Evolutionary conservation across 179 eudicot species (phyloP).

Genomic region (Actinidia chinensis): DNA sequence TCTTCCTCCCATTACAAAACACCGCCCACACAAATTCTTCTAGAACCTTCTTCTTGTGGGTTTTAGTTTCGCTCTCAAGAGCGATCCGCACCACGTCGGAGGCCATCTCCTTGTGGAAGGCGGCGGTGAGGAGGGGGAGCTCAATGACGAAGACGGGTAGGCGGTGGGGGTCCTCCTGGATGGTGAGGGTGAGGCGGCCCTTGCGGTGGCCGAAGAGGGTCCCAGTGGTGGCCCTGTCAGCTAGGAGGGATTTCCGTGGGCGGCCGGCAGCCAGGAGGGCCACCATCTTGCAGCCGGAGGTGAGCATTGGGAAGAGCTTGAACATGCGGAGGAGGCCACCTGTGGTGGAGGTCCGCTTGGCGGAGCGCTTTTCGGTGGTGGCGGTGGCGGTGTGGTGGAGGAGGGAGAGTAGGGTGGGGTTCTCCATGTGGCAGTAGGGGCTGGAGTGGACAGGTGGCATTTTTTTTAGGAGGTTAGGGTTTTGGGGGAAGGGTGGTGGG

Average conservation of each 20-base stretch:
- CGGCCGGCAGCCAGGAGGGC: conserved; percentile 53
- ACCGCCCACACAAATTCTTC: conserved; percentile 90
- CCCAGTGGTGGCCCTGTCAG: conserved; percentile 44
- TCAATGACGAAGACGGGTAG: conserved; percentile 61
- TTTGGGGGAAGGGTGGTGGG: not conserved
- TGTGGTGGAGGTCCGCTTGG: conserved; percentile 12
- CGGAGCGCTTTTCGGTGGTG: conserved; percentile 26
- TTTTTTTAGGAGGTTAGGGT: not conserved
- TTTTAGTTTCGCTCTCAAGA: conserved; percentile 71
- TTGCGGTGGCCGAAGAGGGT: conserved; percentile 77
- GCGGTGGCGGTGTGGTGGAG: conserved; percentile 29
- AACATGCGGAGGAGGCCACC: conserved; percentile 65
- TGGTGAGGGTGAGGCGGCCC: conserved; percentile 62
- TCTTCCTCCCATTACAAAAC: conserved; percentile 69
- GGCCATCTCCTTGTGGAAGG: conserved; percentile 77
- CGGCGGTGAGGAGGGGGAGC: conserved; percentile 54
- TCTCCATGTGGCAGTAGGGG: conserved; percentile 40
- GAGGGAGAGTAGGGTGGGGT: conserved; percentile 36
- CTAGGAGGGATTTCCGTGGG: conserved; percentile 29
- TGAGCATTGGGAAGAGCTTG: conserved; percentile 82
- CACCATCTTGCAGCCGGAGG: conserved; percentile 83
- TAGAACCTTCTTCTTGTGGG: conserved; percentile 51
- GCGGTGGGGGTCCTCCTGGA: conserved; percentile 76
- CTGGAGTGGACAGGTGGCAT: conserved; percentile 36
- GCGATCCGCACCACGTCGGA: conserved; percentile 59